Conservation (phyloP, 1,139 yeast species). For the Suhomyces bolitotheri region DNA sequence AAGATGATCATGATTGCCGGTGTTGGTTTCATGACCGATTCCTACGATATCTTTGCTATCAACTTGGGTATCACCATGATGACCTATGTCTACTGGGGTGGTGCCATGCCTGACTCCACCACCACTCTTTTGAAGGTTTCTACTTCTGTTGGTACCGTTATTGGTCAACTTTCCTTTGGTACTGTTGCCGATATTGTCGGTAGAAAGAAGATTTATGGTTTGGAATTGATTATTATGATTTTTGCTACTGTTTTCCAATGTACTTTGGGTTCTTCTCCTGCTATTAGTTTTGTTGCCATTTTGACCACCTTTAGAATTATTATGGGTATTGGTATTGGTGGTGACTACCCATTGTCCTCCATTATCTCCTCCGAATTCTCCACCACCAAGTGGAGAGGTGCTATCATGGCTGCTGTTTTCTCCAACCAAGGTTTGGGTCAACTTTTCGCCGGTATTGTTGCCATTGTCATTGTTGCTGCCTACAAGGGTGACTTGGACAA, state of each 20-base stretch:
- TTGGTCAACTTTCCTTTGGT: slow-evolving; percentile 90
- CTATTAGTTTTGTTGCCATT: slow-evolving; percentile 69
- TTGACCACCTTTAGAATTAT: slow-evolving; percentile 74
- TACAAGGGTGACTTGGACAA: slow-evolving; percentile 58
- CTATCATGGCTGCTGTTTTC: slow-evolving; percentile 90
- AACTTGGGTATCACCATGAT: slow-evolving; percentile 78
- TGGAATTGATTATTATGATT: slow-evolving; percentile 81
- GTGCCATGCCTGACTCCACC: slow-evolving; percentile 64
- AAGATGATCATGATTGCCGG: slow-evolving; percentile 90
- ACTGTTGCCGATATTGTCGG: slow-evolving; percentile 81
- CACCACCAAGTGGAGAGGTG: slow-evolving; percentile 95
- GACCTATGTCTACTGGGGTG: slow-evolving; percentile 73
- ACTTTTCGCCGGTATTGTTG: slow-evolving; percentile 80
- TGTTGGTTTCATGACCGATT: slow-evolving; percentile 91
- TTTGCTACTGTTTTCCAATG: slow-evolving; percentile 78
- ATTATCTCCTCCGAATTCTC: slow-evolving; percentile 87
- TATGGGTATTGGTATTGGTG: slow-evolving; percentile 98
- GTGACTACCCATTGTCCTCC: slow-evolving; percentile 97
- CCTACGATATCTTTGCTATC: slow-evolving; percentile 89
- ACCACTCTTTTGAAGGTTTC: slow-evolving; percentile 78
- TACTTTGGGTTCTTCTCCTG: slow-evolving; percentile 67
- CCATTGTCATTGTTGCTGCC: slow-evolving; percentile 69
- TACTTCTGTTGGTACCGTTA: slow-evolving; percentile 90
- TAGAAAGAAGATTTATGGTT: slow-evolving; percentile 84
- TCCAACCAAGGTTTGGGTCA: slow-evolving; percentile 95